Base-by-base conservation (phyloP, 345 rosid species). In the Cardiospermum halicacabum region DNA sequence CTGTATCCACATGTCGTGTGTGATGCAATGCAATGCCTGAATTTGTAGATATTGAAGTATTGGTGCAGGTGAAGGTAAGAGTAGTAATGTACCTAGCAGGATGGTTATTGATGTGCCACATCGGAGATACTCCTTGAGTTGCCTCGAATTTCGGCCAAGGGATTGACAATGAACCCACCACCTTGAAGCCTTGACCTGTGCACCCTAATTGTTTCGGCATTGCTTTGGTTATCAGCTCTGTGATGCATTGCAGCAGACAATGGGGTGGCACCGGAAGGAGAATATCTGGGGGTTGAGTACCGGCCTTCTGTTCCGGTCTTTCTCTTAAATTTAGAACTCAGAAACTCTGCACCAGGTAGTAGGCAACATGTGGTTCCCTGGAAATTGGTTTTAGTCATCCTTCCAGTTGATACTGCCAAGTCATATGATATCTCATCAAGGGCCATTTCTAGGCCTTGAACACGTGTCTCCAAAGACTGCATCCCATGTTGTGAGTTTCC, bases 381-480 rank as follows among this genome's bases (percentile, higher is more conserved):
- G 58, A 85, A 75, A 60, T 70, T 65, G 2, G 67, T 67, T 16
- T 71, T 74, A 37, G 82, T 72, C 95, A 90, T 85, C 84, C 92
- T 84, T 71, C 96, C 92, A 59, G 70, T 82, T 42, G 91, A 75
- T 43, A 83, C 87, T 11, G 92, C 92, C 66, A 91, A 76, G 81
- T 94, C 96, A 69, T 88, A 87, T 5, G 99, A 90, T 65, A 94
- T 91, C 72, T 85, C 99, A 77, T 94, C 99, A 69, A 94, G 69
- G 12, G 97, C 91, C 74, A 89, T 56, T 72, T 94, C 99, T 8
- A 94, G 79, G 42, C 96, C 95, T 4, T 84, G 96, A 55, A 94
- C 95, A 27, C 96, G 88, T 8, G 91, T 84, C 77, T 90, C 99
- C 74, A 91, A 62, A 49, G 92, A 81, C 39, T 45, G 83, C 92